phyloP scores from a whole-genome alignment of 768 basidiomycete genomes.

The Mycena albidolilacea region DNA sequence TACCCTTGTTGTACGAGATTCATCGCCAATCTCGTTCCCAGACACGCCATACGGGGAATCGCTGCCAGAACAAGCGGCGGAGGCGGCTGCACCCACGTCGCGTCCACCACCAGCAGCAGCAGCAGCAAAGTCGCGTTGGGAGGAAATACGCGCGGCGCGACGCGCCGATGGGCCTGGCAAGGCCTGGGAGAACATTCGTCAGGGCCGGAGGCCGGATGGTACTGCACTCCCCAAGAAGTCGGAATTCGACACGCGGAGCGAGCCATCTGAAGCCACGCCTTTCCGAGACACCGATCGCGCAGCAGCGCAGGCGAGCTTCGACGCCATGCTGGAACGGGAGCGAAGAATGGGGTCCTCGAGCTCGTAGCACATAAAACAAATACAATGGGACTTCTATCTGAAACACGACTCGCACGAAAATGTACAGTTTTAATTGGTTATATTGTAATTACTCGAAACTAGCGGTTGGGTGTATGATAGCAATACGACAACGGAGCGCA shows the following conservation, averaged over 20 bases:
- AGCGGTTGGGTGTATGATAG: constrained; percentile 31
- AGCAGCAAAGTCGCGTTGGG: constrained; percentile 33
- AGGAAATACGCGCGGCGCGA: constrained; percentile 37
- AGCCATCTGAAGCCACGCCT: constrained; percentile 1
- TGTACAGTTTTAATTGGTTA: constrained; percentile 19
- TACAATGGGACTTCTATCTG: background rate
- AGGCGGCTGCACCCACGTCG: background rate
- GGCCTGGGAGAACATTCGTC: constrained; percentile 39
- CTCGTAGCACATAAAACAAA: background rate
- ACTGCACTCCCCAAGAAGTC: constrained; percentile 14
- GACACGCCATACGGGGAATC: constrained; percentile 26
- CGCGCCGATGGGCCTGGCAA: constrained; percentile 20
- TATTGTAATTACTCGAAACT: constrained; percentile 27
- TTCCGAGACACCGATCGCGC: constrained; percentile 34
- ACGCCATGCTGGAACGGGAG: constrained; percentile 37
- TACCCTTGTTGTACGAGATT: background rate
- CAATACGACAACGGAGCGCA: constrained; percentile 28
- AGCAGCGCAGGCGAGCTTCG: constrained; percentile 35
- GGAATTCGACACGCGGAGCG: constrained; percentile 5
- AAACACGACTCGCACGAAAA: background rate
- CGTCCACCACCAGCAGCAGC: background rate
- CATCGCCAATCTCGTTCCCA: constrained; percentile 2
- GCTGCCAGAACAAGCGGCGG: background rate
- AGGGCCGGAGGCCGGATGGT: constrained; percentile 33
- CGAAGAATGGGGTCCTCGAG: constrained; percentile 26